Evolutionary conservation across 768 basidiomycete species (phyloP).

Genomic region (Scleroderma bovista): DNA sequence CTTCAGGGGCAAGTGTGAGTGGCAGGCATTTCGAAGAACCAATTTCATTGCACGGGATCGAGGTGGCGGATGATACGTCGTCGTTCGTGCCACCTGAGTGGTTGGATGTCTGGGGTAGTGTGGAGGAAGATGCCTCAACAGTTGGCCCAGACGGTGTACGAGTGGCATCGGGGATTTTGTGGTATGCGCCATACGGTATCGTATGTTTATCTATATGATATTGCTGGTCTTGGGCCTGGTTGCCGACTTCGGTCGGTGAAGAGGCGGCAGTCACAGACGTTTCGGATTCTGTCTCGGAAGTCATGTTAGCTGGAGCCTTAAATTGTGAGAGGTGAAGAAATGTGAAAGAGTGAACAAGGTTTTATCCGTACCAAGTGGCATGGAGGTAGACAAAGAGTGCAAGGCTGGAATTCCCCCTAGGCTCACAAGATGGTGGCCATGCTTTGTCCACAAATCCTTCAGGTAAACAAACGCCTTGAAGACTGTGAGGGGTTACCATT

Average conservation of each 20-base stretch:
- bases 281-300: neutral
- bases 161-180: neutral
- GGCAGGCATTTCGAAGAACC: conserved; percentile 3
- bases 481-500: no score
- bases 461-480: neutral
- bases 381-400: neutral
- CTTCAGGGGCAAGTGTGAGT: conserved; percentile 6
- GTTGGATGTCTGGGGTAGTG: neutral
- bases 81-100: conserved; percentile 2
- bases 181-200: neutral
- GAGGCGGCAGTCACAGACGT: neutral
- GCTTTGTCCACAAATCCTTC: neutral
- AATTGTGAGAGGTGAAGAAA: neutral
- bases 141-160: no score
- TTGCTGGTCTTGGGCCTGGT: neutral
- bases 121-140: conserved; percentile 3
- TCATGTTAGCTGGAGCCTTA: neutral
- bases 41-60: conserved; percentile 4
- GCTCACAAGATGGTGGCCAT: neutral
- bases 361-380: neutral
- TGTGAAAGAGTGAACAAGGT: neutral
- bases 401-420: neutral
- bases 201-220: neutral
- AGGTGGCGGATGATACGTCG: conserved; percentile 11
- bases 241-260: no score